Conservation (phyloP, 345 rosid genomes). For the rapeseed (Brassica napus) region Da-Ae NC_063439.1:27649001-27649500, state of each 20-base stretch:
- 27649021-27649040: background rate
- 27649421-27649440: slow-evolving; percentile 33
- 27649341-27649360: background rate
- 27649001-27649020: background rate
- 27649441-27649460: slow-evolving; percentile 36
- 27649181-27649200: background rate
- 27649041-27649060: background rate
- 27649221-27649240: background rate
- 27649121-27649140: slow-evolving; percentile 7
- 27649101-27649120: background rate
- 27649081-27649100: background rate
- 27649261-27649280: slow-evolving; percentile 27
- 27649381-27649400: background rate
- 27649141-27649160: slow-evolving; percentile 18
- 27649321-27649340: background rate
- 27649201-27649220: background rate
- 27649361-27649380: background rate
- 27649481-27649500: slow-evolving; percentile 13
- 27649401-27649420: slow-evolving; percentile 6
- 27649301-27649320: background rate
- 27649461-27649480: slow-evolving; percentile 27
- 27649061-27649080: background rate
- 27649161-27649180: slow-evolving; percentile 14
- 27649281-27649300: slow-evolving; percentile 22
- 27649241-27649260: slow-evolving; percentile 1